Evolutionary conservation across 768 basidiomycete genomes (phyloP), one percentile per base, ranked within the genome.

Genomic region (Basidioascus undulatus): DNA sequence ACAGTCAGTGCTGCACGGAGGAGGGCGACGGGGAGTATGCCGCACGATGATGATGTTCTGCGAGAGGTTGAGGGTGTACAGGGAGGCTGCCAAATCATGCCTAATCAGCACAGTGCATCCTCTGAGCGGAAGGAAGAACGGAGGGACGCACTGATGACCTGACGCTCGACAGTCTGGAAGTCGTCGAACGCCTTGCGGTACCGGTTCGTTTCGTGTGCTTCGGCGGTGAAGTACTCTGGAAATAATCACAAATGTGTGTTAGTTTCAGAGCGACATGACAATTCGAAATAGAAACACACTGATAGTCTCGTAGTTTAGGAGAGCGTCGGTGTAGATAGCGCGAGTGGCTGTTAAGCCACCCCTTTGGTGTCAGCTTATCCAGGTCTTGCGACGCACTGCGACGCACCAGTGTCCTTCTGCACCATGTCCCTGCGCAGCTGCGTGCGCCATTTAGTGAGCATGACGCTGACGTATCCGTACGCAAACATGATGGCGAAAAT

Each of bases 1-100:
- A 6, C 9, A 35, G 7, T 47, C 19, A 38, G 23, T 37, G 24
- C 21, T 23, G 16, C 8, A 33, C 32, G 27, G 8, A 37, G 19
- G 7, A 19, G 2, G 32, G 20, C 27, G 35, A 1, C 11, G 9
- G 3, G 16, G 37, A 7, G 12, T 5, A 61, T n/a, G n/a, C n/a
- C 70, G 54, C 50, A 75, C 74, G 39, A 79, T 77, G 53, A 86
- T 76, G 44, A 79, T 67, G 52, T 78, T 79, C 57, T 83, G 81
- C 23, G 73, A 63, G 35, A 84, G 61, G 52, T 77, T 81, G 42
- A 84, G 62, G 7, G 80, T 53, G 51, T 76, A 78, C 45, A 79
- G 62, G 8, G 75, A 73, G 18, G 70, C 73, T 76, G 45, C 9
- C n/a, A n/a, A 31, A 16, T 16, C 38, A 26, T 11, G 45, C 35